Evolutionary conservation across 129 eudicot genomes (phyloP), one percentile per base, ranked within the genome.

Genomic region (Flaveria bidentis): DNA sequence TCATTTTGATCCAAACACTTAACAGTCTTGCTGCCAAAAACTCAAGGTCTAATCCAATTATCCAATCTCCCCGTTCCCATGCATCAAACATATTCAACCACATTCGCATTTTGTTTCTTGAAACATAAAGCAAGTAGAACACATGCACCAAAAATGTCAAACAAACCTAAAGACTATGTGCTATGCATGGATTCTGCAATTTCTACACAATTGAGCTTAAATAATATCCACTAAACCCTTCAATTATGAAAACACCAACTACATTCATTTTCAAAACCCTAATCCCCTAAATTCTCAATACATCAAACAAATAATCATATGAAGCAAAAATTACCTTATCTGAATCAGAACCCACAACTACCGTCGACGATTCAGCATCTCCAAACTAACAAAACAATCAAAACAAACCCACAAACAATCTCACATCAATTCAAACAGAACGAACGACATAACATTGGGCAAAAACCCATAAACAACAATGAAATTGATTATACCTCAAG

Each of bases 301-400:
- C 36, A 62, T 15, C 52, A 70, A 44, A 18, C 6, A 41, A 68
- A 33, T 17, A 71, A 70, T 28, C 15, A 77, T 16, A 67, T 0
- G 26, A 36, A 79, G 7, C 41, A 63, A 71, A 62, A 63, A 8
- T 47, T 18, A 81, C 85, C 81, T 76, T 81, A 0, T 75, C 85
- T 5, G 81, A 42, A 50, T 68, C 83, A 78, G 72, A 73, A 23
- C 76, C 73, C 26, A 33, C 50, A n/a, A 64, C 62, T 44, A 65
- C 86, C 4, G 77, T 76, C 9, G 81, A 52, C 47, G 75, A 75
- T 51, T 74, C 76, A 73, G 72, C 36, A 45, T 76, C 68, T 44
- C 62, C 82, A 49, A 67, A 3, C 75, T 53, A 66, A 62, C 17
- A 68, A 69, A 68, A 53, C 45, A 78, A 22, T 4, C 62, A 15